phyloP scores from a whole-genome alignment of 2,329 filamentous ascomycete species.

The Penicillium frequentans region DNA sequence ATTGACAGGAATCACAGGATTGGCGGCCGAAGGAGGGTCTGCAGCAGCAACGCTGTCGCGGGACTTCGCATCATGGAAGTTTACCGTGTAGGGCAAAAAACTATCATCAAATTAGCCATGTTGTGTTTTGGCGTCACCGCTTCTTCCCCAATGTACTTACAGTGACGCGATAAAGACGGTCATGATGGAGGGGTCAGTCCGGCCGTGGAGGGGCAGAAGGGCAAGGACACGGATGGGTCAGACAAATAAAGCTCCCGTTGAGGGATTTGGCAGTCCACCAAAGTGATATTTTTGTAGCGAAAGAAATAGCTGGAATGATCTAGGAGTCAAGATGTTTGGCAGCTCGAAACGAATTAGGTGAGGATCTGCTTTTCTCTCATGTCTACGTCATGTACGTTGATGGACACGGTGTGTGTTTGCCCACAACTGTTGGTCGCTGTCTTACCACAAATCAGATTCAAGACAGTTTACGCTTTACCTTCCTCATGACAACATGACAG shows the following conservation, averaged over 20 bases:
- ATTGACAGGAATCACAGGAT: conserved; percentile 22
- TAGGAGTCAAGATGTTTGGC: not conserved
- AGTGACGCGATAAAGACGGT: conserved; percentile 62
- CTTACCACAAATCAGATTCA: not conserved
- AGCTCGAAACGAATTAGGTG: conserved; percentile 11
- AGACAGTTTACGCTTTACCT: not conserved
- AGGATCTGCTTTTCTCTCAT: conserved; percentile 27
- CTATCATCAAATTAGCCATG: conserved; percentile 47
- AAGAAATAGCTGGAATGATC: not conserved
- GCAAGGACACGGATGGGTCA: not conserved
- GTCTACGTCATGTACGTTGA: conserved; percentile 35
- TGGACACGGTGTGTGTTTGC: not conserved
- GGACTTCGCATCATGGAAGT: conserved; percentile 67
- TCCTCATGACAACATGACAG: not conserved
- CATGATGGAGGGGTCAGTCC: conserved; percentile 42
- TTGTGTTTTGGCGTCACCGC: not conserved
- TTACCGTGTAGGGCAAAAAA: conserved; percentile 87
- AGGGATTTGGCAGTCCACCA: not conserved
- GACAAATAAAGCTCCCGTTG: not conserved
- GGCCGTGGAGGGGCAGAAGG: not conserved
- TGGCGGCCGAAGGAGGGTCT: conserved; percentile 29
- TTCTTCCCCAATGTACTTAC: conserved; percentile 43
- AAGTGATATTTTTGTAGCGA: not conserved
- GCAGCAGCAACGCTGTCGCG: conserved; percentile 47
- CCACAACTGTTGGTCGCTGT: not conserved